These are phyloP conservation scores for Crepidotus variabilis DNA, from an alignment of 768 basidiomycete species.

Conservation along the genomic window DNA sequence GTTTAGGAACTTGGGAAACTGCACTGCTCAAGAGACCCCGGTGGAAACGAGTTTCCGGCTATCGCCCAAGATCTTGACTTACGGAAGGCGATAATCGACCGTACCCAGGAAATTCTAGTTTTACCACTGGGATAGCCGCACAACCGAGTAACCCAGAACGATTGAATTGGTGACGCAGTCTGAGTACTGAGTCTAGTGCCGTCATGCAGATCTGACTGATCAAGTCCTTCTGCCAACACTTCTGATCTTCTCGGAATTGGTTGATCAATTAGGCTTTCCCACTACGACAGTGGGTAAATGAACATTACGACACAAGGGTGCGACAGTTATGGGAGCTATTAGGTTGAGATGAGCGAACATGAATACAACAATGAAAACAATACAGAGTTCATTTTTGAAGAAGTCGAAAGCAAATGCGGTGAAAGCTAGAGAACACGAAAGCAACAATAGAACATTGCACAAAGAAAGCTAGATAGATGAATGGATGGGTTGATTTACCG, in stretches of 20 bases:
- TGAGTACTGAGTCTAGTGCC: background rate
- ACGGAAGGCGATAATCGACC: background rate
- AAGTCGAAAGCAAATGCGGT: constrained; percentile 7
- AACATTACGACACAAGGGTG: background rate
- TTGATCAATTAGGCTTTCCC: constrained; percentile 23
- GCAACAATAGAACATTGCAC: constrained; percentile 5
- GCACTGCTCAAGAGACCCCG: background rate
- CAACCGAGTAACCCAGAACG: background rate
- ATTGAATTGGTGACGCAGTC: constrained; percentile 1
- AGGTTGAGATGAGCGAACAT: constrained; percentile 5
- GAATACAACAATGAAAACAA: constrained; percentile 12
- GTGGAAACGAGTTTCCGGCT: background rate
- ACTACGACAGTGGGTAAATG: constrained; percentile 8
- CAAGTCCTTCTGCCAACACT: constrained; percentile 9
- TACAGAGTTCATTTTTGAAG: constrained; percentile 10
- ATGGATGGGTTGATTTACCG: constrained; percentile 32
- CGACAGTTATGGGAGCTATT: constrained; percentile 6
- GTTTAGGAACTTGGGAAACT: background rate
- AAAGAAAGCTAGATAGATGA: constrained; percentile 3
- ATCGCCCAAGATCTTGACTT: background rate
- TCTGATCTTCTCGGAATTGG: constrained; percentile 26
- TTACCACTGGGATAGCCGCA: background rate
- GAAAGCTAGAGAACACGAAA: constrained; percentile 2
- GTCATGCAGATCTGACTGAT: constrained; percentile 9
- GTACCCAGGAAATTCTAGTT: background rate